Base-by-base conservation (phyloP, 176 grass and related monocot genomes). In the Musa itinerans region DNA sequence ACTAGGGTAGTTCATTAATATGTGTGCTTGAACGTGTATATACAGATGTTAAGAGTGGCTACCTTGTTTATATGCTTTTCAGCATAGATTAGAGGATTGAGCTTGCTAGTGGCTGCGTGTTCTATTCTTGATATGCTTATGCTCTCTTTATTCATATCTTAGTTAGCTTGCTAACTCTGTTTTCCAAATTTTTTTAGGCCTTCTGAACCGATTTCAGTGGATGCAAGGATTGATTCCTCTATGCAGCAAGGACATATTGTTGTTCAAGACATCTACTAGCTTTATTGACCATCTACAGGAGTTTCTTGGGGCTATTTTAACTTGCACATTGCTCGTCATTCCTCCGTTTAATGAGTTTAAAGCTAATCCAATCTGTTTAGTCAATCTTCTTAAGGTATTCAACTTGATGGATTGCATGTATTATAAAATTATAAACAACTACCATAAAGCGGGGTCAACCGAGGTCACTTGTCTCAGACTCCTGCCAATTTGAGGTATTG, bases 261-360 rank as follows among this genome's bases (percentile, higher is more conserved):
- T 93, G 56, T 97, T 97, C 80, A 97, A 97, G 81, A 97, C 87
- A 68, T 89, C 90, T 73, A 69, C 90, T 71, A 90, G 90, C 87
- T 97, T 97, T 80, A 78, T 97, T 54, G 90, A 97, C 27, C 93
- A 97, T 85, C 78, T 97, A 58, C 90, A 97, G 73, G 93, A 97
- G 78, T 97, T 97, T 63, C 72, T 97, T 79, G 85, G 85, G 78
- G 81, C 93, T 58, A 69, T 92, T 10, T 88, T 97, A 72, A 93
- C 83, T 80, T 79, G 87, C 72, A 88, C 90, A 62, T 59, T 68
- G 48, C 90, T 97, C 22, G 29, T 97, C 16, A 97, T 93, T 83
- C 90, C 84, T 83, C 85, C 87, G 58, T 85, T 78, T 70, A 73
- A 9, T 53, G 69, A 92, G 51, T 81, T 89, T 77, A 97, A 88